Evolutionary conservation across 163 green algal genomes (phyloP).

Genomic region (Trebouxiophyceae sp.): DNA sequence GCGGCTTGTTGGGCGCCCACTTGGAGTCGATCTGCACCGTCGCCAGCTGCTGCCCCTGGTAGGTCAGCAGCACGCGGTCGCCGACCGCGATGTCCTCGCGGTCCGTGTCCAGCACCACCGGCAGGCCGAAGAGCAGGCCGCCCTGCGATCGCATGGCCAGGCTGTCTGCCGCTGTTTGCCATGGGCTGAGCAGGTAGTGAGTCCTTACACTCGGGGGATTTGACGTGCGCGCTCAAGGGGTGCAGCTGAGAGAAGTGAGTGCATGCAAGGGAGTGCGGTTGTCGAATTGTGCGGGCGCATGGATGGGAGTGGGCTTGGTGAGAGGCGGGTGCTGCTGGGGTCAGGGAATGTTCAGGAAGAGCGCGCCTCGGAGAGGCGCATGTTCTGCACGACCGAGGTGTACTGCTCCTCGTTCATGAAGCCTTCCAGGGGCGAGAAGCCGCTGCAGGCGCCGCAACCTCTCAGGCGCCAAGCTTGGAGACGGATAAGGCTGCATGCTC

Average conservation of each 20-base stretch:
- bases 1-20: constrained; percentile 83
- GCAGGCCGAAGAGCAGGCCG: constrained; percentile 80
- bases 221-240: too few species aligned
- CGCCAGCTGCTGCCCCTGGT: constrained; percentile 70
- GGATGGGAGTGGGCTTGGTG: too few species aligned
- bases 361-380: constrained; percentile 49
- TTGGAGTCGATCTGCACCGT: constrained; percentile 73
- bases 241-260: too few species aligned
- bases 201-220: too few species aligned
- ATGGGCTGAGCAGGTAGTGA: too few species aligned
- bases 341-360: too few species aligned
- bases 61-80: constrained; percentile 77
- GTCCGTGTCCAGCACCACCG: constrained; percentile 93
- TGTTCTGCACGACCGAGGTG: constrained; percentile 76
- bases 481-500: too few species aligned
- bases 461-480: too few species aligned
- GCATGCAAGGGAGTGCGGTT: too few species aligned
- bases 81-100: constrained; percentile 65
- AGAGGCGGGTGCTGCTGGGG: too few species aligned
- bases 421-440: constrained; percentile 87
- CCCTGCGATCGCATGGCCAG: constrained; percentile 8
- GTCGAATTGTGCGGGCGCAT: too few species aligned
- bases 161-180: neutral
- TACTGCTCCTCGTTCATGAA: constrained; percentile 93
- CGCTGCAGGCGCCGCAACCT: constrained; percentile 56